Evolutionary conservation across 768 basidiomycete genomes (phyloP).

Genomic region (Boletus bicolor): DNA sequence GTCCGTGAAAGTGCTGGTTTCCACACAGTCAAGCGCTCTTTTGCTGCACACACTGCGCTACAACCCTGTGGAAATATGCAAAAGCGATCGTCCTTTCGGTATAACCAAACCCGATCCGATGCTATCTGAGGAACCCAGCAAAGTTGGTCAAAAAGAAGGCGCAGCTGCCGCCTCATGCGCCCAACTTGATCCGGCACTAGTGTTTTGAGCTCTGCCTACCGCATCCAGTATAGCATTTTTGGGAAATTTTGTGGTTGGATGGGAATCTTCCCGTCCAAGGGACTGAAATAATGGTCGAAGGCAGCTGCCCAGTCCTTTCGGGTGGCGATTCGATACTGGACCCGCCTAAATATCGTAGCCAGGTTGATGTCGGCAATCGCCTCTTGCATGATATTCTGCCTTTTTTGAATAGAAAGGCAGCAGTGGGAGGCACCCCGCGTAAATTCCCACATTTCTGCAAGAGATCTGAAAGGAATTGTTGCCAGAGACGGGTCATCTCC

Average conservation of each 20-base stretch:
- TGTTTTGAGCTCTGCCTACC: too few species aligned
- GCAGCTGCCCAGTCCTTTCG: neutral
- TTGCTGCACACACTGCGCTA: too few species aligned
- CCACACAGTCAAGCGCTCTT: too few species aligned
- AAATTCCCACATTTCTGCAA: slow-evolving; percentile 6
- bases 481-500: neutral
- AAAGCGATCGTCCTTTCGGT: too few species aligned
- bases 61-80: too few species aligned
- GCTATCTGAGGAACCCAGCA: too few species aligned
- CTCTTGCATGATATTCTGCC: neutral
- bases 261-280: neutral
- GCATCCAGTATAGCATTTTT: slow-evolving; percentile 1
- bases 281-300: neutral
- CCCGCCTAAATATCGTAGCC: neutral
- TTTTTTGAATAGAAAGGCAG: neutral
- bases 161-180: too few species aligned
- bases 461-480: neutral
- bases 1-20: too few species aligned
- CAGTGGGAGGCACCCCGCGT: neutral
- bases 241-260: slow-evolving; percentile 1
- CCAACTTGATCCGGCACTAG: too few species aligned
- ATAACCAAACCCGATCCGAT: too few species aligned
- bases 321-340: neutral
- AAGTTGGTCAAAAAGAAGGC: too few species aligned
- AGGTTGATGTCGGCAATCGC: neutral